Conservation (phyloP, 2,329 filamentous ascomycete species). For the Apiospora hydei region DNA sequence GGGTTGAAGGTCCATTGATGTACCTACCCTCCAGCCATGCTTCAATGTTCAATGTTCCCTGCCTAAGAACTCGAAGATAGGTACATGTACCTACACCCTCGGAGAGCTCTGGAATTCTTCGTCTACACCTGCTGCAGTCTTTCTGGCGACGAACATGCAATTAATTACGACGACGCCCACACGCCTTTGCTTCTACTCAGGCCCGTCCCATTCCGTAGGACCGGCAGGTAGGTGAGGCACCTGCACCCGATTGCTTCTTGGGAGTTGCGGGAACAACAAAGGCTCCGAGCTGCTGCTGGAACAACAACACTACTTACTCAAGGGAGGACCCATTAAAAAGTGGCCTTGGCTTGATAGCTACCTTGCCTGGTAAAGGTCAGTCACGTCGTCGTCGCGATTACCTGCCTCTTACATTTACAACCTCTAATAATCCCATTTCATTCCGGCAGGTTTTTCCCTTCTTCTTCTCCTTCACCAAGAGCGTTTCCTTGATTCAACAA, state of each 20-base stretch:
- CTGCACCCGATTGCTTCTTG: not conserved
- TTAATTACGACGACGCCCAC: not conserved
- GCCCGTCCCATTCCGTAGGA: not conserved
- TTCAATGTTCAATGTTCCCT: not conserved
- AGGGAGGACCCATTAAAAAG: conserved; percentile 21
- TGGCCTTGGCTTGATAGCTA: conserved; percentile 11
- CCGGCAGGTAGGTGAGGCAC: not conserved
- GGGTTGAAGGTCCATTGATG: not conserved
- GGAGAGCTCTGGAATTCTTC: not conserved
- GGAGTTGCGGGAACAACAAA: not conserved
- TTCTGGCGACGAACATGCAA: not conserved
- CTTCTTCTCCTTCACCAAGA: not conserved
- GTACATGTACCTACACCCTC: not conserved
- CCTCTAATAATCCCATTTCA: conserved; percentile 13
- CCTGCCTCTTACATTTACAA: conserved; percentile 17
- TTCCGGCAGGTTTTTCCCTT: not conserved
- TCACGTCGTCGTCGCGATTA: conserved; percentile 20
- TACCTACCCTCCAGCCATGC: not conserved
- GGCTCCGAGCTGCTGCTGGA: conserved; percentile 12
- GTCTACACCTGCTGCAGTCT: not conserved
- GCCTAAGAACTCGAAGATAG: not conserved
- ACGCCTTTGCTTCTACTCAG: too few relatives aligned
- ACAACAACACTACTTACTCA: not conserved
- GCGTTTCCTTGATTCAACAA: not conserved
- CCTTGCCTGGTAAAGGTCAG: conserved; percentile 7